A percentile compares a stretch with the other conserved stretches of the same genome.
Conservation (phyloP, 352 stramenopile species). For the Pythium monospermum region DNA sequence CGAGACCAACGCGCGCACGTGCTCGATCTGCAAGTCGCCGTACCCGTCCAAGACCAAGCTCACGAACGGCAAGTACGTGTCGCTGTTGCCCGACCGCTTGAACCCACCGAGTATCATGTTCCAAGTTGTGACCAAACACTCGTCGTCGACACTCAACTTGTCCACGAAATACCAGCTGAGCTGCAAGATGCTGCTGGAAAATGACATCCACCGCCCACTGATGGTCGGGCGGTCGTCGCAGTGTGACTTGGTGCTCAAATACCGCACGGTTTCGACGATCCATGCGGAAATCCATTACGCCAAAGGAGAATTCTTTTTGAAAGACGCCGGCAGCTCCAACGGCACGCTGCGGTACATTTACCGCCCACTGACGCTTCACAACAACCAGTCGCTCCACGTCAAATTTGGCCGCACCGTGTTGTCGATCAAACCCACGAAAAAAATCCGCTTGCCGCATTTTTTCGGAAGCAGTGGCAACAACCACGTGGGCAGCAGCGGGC, state of each 20-base stretch:
- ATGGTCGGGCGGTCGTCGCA: conserved; percentile 92
- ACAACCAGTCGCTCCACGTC: conserved; percentile 84
- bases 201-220: conserved; percentile 86
- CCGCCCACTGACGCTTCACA: conserved; percentile 86
- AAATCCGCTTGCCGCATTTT: conserved; percentile 82
- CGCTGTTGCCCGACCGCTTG: conserved; percentile 64
- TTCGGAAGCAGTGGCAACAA: conserved; percentile 52
- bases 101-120: conserved; percentile 84
- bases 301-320: conserved; percentile 93
- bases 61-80: conserved; percentile 66
- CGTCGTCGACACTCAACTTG: conserved; percentile 77
- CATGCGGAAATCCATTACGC: conserved; percentile 93
- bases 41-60: conserved; percentile 81
- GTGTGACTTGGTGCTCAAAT: conserved; percentile 94
- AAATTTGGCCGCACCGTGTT: conserved; percentile 85
- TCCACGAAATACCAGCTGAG: conserved; percentile 83
- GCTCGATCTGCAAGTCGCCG: conserved; percentile 82
- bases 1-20: conserved; percentile 78
- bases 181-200: conserved; percentile 92
- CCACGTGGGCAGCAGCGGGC: conserved; percentile 38
- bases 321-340: conserved; percentile 92
- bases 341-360: conserved; percentile 94
- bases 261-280: conserved; percentile 92
- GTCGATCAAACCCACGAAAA: conserved; percentile 87
- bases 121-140: conserved; percentile 85